These are phyloP conservation scores for Rhizoclosmatium hyalinum DNA, from an alignment of 371 early-diverging fungal genomes.

Conservation along the genomic window DNA sequence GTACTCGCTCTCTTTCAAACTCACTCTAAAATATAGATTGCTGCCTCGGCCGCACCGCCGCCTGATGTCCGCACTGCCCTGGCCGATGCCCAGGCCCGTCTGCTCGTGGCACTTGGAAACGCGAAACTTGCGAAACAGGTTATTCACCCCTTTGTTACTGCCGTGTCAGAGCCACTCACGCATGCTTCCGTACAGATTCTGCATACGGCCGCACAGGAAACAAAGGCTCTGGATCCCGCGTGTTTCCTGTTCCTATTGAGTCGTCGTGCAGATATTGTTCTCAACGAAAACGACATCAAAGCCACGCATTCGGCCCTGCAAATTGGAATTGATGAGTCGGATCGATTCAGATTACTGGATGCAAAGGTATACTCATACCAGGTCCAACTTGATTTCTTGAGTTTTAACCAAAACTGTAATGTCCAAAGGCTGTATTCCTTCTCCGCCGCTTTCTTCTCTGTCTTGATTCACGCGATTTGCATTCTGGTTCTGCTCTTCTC, in stretches of 20 bases:
- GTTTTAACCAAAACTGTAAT: neutral
- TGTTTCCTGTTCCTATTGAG: neutral
- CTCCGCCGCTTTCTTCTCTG: neutral
- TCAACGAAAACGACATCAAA: slow-evolving; percentile 4
- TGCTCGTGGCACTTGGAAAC: neutral
- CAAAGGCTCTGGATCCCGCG: neutral
- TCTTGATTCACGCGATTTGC: neutral
- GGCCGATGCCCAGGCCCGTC: neutral
- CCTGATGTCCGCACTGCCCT: neutral
- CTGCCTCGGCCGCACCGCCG: neutral
- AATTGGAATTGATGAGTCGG: too few species aligned
- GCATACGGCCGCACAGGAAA: neutral
- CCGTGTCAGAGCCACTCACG: neutral
- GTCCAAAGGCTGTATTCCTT: neutral
- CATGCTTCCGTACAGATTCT: neutral
- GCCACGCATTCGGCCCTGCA: slow-evolving; percentile 5
- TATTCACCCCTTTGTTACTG: neutral
- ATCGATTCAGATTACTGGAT: neutral
- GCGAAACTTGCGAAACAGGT: neutral
- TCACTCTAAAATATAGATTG: neutral
- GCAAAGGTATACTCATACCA: neutral
- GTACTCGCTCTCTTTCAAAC: neutral
- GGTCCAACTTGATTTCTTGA: too few species aligned
- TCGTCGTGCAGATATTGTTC: slow-evolving; percentile 10
- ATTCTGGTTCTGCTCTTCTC: neutral